Evolutionary conservation across 306 rosid genomes (phyloP).

Genomic region (Benincasa hispida): DNA sequence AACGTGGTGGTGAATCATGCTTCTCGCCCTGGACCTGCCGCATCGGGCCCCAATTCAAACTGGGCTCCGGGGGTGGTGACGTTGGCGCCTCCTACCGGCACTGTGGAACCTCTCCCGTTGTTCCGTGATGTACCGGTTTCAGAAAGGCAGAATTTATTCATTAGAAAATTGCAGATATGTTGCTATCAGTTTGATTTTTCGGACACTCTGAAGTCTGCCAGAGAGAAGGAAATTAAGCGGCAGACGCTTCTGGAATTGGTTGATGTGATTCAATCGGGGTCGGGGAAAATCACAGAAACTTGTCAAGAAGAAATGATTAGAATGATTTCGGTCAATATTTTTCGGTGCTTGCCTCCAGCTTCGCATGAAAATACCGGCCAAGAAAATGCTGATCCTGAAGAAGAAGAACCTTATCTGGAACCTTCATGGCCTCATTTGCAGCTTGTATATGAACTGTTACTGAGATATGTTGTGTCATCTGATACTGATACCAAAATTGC

Average conservation of each 20-base stretch:
- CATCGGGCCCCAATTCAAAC: slow-evolving; percentile 11
- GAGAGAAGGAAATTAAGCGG: slow-evolving; percentile 88
- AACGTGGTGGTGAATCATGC: slow-evolving; percentile 67
- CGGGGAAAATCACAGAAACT: slow-evolving; percentile 70
- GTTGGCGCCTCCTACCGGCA: slow-evolving; percentile 29
- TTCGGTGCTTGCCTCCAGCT: slow-evolving; percentile 82
- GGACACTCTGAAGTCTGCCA: slow-evolving; percentile 53
- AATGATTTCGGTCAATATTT: slow-evolving; percentile 77
- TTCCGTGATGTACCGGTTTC: slow-evolving; percentile 58
- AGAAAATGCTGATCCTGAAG: slow-evolving; percentile 71
- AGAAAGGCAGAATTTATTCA: slow-evolving; percentile 54
- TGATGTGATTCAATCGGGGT: slow-evolving; percentile 79
- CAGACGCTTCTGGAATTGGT: slow-evolving; percentile 74
- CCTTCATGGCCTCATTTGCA: slow-evolving; percentile 95
- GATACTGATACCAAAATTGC: slow-evolving; percentile 91
- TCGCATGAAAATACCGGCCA: slow-evolving; percentile 77
- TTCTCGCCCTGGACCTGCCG: slow-evolving; percentile 36
- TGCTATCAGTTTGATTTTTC: slow-evolving; percentile 60
- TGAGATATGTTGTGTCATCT: slow-evolving; percentile 78
- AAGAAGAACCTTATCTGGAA: slow-evolving; percentile 72
- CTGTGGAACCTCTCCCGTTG: slow-evolving; percentile 53
- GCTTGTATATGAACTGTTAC: slow-evolving; percentile 78
- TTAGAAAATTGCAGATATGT: slow-evolving; percentile 55
- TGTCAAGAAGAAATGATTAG: slow-evolving; percentile 87
- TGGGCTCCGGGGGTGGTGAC: slow-evolving; percentile 7